Conservation (phyloP, 352 stramenopile genomes). For the Hyaloperonospora arabidopsidis region DNA sequence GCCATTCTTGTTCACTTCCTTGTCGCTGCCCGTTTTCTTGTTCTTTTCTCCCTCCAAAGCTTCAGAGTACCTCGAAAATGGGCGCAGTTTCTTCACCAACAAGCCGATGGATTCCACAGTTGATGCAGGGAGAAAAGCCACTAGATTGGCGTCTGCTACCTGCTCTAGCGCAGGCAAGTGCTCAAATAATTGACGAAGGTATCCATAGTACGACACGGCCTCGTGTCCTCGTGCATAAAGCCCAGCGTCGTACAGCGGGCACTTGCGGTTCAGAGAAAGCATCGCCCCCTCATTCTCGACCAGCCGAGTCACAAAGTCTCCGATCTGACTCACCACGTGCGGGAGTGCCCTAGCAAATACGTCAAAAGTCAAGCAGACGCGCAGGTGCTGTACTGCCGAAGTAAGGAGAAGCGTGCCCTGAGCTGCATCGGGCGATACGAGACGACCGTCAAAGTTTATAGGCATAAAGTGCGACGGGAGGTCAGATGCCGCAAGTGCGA, state of each 20-base stretch:
- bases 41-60: conserved; percentile 66
- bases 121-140: conserved; percentile 35
- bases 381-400: conserved; percentile 51
- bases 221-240: conserved; percentile 18
- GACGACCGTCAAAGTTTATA: conserved; percentile 49
- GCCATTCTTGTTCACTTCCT: conserved; percentile 61
- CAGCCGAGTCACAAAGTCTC: conserved; percentile 46
- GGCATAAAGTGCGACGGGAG: conserved; percentile 49
- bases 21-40: conserved; percentile 67
- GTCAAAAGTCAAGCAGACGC: conserved; percentile 41
- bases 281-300: conserved; percentile 27
- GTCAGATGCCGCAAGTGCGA: conserved; percentile 31
- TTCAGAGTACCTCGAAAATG: conserved; percentile 65
- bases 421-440: conserved; percentile 27
- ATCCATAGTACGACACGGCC: conserved; percentile 51
- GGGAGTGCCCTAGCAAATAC: conserved; percentile 50
- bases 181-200: conserved; percentile 46
- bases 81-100: conserved; percentile 67
- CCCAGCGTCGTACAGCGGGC: conserved; percentile 38
- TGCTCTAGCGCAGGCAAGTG: conserved; percentile 42
- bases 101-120: conserved; percentile 48
- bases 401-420: conserved; percentile 49
- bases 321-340: conserved; percentile 39
- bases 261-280: conserved; percentile 41
- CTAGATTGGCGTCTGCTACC: conserved; percentile 40